These are phyloP conservation scores for Ramularia collo-cygni DNA, from an alignment of 2,329 filamentous ascomycete genomes.

Conservation along the genomic window DNA sequence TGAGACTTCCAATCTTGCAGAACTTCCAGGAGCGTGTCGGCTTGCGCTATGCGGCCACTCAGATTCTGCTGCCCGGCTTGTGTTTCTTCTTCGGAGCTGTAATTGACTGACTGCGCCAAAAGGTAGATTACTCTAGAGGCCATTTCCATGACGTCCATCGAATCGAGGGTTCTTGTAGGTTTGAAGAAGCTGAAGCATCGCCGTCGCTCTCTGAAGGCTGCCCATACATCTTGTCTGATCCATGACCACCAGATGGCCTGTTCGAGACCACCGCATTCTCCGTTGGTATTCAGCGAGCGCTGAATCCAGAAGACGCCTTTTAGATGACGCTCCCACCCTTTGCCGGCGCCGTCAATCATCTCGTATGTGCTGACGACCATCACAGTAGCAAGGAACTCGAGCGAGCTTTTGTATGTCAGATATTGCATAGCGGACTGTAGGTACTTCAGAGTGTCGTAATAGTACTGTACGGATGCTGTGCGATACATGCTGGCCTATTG, in stretches of 20 bases:
- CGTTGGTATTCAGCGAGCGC: conserved; percentile 54
- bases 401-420: conserved; percentile 50
- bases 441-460: conserved; percentile 57
- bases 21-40: conserved; percentile 40
- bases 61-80: conserved; percentile 38
- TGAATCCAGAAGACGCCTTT: conserved; percentile 62
- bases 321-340: conserved; percentile 56
- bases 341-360: conserved; percentile 54
- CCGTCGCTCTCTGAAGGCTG: conserved; percentile 53
- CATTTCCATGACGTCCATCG: conserved; percentile 48
- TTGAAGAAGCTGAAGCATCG: conserved; percentile 53
- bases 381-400: conserved; percentile 53
- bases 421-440: conserved; percentile 54
- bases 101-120: conserved; percentile 52
- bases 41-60: conserved; percentile 34
- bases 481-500: conserved; percentile 21
- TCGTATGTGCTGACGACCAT: conserved; percentile 58
- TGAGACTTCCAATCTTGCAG: conserved; percentile 45
- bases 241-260: conserved; percentile 60
- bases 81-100: conserved; percentile 47
- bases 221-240: conserved; percentile 61
- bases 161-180: conserved; percentile 43
- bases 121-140: conserved; percentile 50
- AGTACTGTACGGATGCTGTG: conserved; percentile 44
- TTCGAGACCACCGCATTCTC: conserved; percentile 50